Evolutionary conservation across 1,284 basidiomycete genomes (phyloP), one percentile per base, ranked within the genome.

Genomic region (Farysia itapuensis): DNA sequence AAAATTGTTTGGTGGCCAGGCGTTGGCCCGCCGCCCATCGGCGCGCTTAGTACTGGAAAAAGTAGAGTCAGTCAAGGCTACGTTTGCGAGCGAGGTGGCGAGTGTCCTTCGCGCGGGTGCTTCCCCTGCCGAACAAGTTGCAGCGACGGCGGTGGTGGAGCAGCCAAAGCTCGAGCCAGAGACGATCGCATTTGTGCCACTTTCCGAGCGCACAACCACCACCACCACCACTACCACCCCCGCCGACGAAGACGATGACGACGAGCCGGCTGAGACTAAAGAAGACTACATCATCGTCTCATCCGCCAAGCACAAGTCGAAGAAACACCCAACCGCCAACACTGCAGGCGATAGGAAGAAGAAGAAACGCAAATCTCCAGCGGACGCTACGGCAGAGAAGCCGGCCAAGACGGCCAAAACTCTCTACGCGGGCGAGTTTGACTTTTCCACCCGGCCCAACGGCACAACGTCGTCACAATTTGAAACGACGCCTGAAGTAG

Each of bases 281-380:
- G 43, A 61, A 31, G 50, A 60, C 18, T 60, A 30, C 30, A 53
- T 60, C 16, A 42, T 60, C 30, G 45, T 60, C n/a, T n/a, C n/a
- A 12, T 59, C 56, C 6, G 35, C 35, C 30, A 8, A 8, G 15
- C 18, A 16, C 14, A n/a, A 33, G 31, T n/a, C 14, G 31, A n/a
- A 16, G 22, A 13, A 8, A 13, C 19, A 9, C 9, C 11, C 34
- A 35, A 35, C 16, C n/a, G n/a, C n/a, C n/a, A n/a, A n/a, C n/a
- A n/a, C n/a, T n/a, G n/a, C n/a, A n/a, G n/a, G n/a, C n/a, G n/a
- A n/a, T n/a, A n/a, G n/a, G n/a, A n/a, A 24, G 25, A 12, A 18
- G 8, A 47, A 48, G 52, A 56, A 61, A 43, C 14, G 29, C 39
- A 41, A 49, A 15, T 12, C 44, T 13, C 52, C 56, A 4, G 35